Evolutionary conservation across 2,329 filamentous ascomycete genomes (phyloP).

Genomic region (Zymoseptoria brevis): DNA sequence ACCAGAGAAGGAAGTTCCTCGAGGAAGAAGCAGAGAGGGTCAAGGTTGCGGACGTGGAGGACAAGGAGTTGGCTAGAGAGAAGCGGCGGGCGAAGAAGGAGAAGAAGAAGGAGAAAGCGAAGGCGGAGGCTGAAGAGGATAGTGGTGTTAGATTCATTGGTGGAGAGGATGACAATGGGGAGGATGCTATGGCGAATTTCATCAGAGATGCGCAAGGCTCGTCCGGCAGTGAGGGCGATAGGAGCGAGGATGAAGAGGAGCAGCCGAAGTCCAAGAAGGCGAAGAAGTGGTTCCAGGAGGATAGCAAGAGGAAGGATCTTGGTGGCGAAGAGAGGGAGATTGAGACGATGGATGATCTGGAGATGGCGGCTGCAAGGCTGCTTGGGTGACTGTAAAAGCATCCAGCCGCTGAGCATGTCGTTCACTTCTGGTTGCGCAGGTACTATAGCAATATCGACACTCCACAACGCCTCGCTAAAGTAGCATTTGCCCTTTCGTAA

Average conservation of each 20-base stretch:
- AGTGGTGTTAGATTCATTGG: slow-evolving; percentile 15
- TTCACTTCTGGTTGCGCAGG: neutral
- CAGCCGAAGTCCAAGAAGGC: slow-evolving; percentile 50
- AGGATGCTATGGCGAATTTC: slow-evolving; percentile 38
- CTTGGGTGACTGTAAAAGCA: slow-evolving; percentile 33
- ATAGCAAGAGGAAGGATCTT: slow-evolving; percentile 47
- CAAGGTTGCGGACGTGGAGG: slow-evolving; percentile 65
- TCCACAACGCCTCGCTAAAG: neutral
- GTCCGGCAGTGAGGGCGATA: slow-evolving; percentile 23
- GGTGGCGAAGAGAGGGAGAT: slow-evolving; percentile 53
- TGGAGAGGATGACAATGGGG: slow-evolving; percentile 18
- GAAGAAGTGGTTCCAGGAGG: slow-evolving; percentile 74
- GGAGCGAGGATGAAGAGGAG: slow-evolving; percentile 36
- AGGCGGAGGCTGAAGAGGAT: slow-evolving; percentile 36
- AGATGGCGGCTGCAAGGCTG: slow-evolving; percentile 66
- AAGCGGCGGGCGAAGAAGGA: slow-evolving; percentile 70
- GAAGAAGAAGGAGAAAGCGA: slow-evolving; percentile 61
- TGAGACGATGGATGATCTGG: slow-evolving; percentile 71
- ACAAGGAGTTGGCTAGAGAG: slow-evolving; percentile 72
- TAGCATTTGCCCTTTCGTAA: neutral
- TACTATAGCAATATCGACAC: neutral
- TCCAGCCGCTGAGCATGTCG: neutral
- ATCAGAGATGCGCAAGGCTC: slow-evolving; percentile 28
- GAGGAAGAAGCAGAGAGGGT: slow-evolving; percentile 66
- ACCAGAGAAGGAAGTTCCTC: slow-evolving; percentile 70